A percentile compares a stretch with the other conserved stretches of the same genome.
Evolutionary conservation across 108 stramenopile species (phyloP).

Genomic region (Epipyxis sp.): DNA sequence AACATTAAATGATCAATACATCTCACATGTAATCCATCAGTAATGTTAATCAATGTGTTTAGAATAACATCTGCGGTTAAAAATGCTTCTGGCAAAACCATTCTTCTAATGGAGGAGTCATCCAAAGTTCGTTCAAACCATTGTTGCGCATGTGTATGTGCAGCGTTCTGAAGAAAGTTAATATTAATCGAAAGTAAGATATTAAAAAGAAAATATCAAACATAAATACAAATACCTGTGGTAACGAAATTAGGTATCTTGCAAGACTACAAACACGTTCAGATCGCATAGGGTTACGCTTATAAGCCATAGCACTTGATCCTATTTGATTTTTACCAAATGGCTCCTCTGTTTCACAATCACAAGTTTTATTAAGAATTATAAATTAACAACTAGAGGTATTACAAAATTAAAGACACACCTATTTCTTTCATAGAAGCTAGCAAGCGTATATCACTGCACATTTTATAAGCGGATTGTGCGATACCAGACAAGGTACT

Average conservation of each 20-base stretch:
- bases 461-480: constrained; percentile 96
- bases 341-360: constrained; percentile 40
- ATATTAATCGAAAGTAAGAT: too few relatives aligned
- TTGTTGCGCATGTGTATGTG: constrained; percentile 89
- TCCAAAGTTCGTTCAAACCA: constrained; percentile 99
- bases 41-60: constrained; percentile 81
- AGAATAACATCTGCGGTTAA: constrained; percentile 89
- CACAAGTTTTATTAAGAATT: neutral
- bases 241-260: constrained; percentile 88
- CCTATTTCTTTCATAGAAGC: constrained; percentile 96
- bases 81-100: constrained; percentile 94
- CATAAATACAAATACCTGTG: too few relatives aligned
- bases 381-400: neutral
- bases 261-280: constrained; percentile 89
- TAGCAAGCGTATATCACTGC: constrained; percentile 91
- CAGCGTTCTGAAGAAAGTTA: constrained; percentile 76
- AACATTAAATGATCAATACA: too few relatives aligned
- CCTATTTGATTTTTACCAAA: constrained; percentile 91
- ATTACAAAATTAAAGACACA: constrained; percentile 58
- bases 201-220: constrained; percentile 11
- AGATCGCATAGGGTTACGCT: constrained; percentile 92
- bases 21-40: constrained; percentile 90
- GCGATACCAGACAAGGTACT: constrained; percentile 84
- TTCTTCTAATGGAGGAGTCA: constrained; percentile 93
- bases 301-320: constrained; percentile 95